Evolutionary conservation across 768 basidiomycete species (phyloP).

Genomic region (Tylopilus rubrobrunneus): DNA sequence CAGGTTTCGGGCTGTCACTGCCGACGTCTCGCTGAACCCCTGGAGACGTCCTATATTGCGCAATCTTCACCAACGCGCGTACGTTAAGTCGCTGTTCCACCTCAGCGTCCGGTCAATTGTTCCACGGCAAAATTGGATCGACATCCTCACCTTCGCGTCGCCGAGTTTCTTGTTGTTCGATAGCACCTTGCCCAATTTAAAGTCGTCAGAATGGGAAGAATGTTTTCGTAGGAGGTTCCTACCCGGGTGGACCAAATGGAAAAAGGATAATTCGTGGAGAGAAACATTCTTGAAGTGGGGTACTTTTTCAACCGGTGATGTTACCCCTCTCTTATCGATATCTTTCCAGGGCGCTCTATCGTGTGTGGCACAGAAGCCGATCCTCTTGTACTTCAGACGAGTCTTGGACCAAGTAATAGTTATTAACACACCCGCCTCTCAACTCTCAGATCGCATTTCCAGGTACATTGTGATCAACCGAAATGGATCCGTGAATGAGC

Average conservation of each 20-base stretch:
- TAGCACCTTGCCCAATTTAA: slow-evolving; percentile 65
- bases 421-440: slow-evolving; percentile 1
- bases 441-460: not conserved
- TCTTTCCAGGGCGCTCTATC: slow-evolving; percentile 48
- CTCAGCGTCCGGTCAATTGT: slow-evolving; percentile 62
- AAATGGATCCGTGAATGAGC: slow-evolving; percentile 69
- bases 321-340: slow-evolving; percentile 8
- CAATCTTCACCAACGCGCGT: slow-evolving; percentile 43
- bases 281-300: slow-evolving; percentile 61
- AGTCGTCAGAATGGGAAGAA: slow-evolving; percentile 68
- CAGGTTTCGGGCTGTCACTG: slow-evolving; percentile 51
- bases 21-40: slow-evolving; percentile 65
- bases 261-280: slow-evolving; percentile 60
- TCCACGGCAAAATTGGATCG: slow-evolving; percentile 77
- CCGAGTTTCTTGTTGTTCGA: slow-evolving; percentile 65
- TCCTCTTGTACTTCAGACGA: slow-evolving; percentile 76
- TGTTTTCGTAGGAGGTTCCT: slow-evolving; percentile 68
- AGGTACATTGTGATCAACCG: slow-evolving; percentile 77
- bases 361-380: slow-evolving; percentile 65
- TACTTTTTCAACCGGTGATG: slow-evolving; percentile 11
- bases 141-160: slow-evolving; percentile 61
- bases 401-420: slow-evolving; percentile 72
- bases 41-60: slow-evolving; percentile 72
- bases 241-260: slow-evolving; percentile 74
- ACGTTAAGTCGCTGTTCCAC: slow-evolving; percentile 51